Evolutionary conservation across 2,329 filamentous ascomycete species (phyloP).

Genomic region (Microsporum audouinii): DNA sequence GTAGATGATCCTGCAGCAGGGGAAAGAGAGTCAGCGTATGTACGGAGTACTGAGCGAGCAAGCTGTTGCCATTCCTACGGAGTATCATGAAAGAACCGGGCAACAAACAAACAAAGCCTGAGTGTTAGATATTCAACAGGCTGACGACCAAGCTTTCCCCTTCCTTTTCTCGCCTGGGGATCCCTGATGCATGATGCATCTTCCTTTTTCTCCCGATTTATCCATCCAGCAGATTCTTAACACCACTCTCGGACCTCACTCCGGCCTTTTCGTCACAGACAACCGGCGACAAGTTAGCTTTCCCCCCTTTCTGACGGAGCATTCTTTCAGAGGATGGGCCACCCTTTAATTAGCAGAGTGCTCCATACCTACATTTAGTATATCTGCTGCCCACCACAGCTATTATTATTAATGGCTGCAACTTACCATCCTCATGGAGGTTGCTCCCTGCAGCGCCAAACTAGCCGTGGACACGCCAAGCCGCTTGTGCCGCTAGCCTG

Average conservation of each 20-base stretch:
- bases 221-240: background rate
- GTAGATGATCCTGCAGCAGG: background rate
- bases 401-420: background rate
- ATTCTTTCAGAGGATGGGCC: background rate
- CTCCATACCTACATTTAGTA: background rate
- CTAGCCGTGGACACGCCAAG: background rate
- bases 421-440: background rate
- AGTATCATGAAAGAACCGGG: background rate
- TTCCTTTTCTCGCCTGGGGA: background rate
- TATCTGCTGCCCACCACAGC: background rate
- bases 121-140: background rate
- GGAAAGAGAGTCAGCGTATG: background rate
- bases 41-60: background rate
- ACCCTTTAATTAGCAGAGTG: background rate
- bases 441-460: background rate
- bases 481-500: constrained; percentile 3
- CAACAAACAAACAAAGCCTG: constrained; percentile 1
- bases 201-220: background rate
- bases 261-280: background rate
- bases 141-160: background rate
- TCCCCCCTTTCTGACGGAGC: background rate
- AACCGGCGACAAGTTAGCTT: background rate
- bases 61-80: background rate
- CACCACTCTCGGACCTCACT: background rate
- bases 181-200: background rate